These are phyloP conservation scores for Ophiosphaerella narmari DNA, from an alignment of 2,329 filamentous ascomycete genomes.

Conservation along the genomic window DNA sequence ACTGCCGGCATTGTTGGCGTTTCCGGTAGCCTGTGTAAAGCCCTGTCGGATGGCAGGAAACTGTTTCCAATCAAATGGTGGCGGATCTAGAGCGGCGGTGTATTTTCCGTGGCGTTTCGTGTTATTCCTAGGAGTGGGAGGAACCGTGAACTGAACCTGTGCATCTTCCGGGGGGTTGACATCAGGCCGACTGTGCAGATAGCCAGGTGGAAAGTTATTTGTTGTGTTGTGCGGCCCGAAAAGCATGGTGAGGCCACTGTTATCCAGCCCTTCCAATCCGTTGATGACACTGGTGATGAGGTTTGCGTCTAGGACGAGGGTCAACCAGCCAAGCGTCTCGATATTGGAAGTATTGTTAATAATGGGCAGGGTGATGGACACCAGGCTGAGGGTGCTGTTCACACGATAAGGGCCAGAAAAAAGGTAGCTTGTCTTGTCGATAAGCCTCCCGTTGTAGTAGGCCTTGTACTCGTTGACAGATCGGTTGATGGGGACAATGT, in stretches of 20 bases:
- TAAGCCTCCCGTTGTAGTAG: slow-evolving; percentile 47
- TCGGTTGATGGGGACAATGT: slow-evolving; percentile 56
- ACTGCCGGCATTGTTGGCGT: slow-evolving; percentile 71
- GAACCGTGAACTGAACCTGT: slow-evolving; percentile 38
- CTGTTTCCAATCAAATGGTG: slow-evolving; percentile 60
- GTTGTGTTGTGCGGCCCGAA: slow-evolving; percentile 69
- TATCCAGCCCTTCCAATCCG: slow-evolving; percentile 71
- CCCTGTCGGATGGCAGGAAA: slow-evolving; percentile 69
- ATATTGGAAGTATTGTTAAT: slow-evolving; percentile 65
- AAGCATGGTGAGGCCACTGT: slow-evolving; percentile 71
- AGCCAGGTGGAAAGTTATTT: slow-evolving; percentile 57
- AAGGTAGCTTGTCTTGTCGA: slow-evolving; percentile 61
- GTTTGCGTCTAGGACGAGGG: slow-evolving; percentile 71
- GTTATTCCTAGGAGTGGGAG: slow-evolving; percentile 34
- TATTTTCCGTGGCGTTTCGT: slow-evolving; percentile 34
- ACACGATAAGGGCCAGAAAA: slow-evolving; percentile 75
- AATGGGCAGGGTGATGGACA: slow-evolving; percentile 82
- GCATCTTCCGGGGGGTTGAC: slow-evolving; percentile 27
- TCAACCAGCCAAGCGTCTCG: slow-evolving; percentile 82
- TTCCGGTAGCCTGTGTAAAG: slow-evolving; percentile 54
- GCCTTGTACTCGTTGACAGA: slow-evolving; percentile 46
- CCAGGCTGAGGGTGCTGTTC: slow-evolving; percentile 73
- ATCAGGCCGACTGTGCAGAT: slow-evolving; percentile 33
- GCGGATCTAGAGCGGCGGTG: slow-evolving; percentile 25
- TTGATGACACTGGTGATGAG: slow-evolving; percentile 66